phyloP scores from a whole-genome alignment of 148 eudicot species.

The Dysphania ambrosioides region DNA sequence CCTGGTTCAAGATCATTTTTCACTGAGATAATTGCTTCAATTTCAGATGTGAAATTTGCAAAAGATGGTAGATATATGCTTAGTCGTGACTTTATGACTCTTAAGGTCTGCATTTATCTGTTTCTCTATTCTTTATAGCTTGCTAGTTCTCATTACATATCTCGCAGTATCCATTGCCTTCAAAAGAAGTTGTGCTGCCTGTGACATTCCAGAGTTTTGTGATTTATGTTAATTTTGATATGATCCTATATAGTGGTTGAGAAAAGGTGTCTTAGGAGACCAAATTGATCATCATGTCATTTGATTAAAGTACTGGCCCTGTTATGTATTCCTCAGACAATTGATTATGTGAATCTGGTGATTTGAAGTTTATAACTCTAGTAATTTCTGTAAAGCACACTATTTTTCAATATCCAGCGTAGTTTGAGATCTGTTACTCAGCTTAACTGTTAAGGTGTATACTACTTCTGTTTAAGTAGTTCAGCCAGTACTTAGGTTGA shows the following conservation, averaged over 20 bases:
- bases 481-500: background rate
- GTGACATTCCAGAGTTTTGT: background rate
- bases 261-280: background rate
- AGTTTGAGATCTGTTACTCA: background rate
- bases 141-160: background rate
- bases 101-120: slow-evolving; percentile 43
- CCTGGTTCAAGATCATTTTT: slow-evolving; percentile 74
- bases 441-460: background rate
- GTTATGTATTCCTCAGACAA: background rate
- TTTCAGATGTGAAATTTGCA: slow-evolving; percentile 68
- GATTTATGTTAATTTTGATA: background rate
- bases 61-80: slow-evolving; percentile 68
- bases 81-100: slow-evolving; percentile 75
- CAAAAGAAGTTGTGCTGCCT: background rate
- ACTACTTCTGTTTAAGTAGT: background rate
- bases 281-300: background rate
- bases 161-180: background rate
- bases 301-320: background rate
- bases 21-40: slow-evolving; percentile 72
- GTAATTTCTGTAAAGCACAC: background rate
- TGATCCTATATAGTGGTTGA: background rate
- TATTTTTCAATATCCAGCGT: background rate
- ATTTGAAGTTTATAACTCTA: background rate
- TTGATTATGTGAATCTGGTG: background rate
- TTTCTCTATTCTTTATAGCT: background rate